Base-by-base conservation (phyloP, 2,329 filamentous ascomycete genomes). In the Venturia asperata region DNA sequence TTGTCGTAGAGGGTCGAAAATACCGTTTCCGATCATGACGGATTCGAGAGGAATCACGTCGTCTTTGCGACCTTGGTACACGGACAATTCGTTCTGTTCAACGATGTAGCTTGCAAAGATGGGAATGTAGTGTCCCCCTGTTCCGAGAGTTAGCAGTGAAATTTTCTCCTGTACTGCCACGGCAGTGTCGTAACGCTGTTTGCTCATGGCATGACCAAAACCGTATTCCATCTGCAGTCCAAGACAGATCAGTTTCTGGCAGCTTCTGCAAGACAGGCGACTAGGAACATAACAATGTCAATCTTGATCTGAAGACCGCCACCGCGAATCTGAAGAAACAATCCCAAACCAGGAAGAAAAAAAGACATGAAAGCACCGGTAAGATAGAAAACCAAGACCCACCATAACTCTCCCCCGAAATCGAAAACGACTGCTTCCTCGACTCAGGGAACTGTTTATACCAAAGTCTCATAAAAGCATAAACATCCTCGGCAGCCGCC, bases 381-480 rank as follows among this genome's bases (percentile, higher is more conserved):
- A 41, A 5, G 15, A 41, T 10, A 15, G 15, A 9, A 41, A 10
- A 41, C 15, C 39, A 10, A 72, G 72, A 69, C 69, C 78, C 77
- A n/a, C 73, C 80, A 71, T 80, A 82, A 65, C 77, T 79, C 67
- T 83, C 80, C 0, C 80, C 81, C 0, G 80, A 77, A 37, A 83
- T 77, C 56, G 81, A 77, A 37, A 83, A 75, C 4, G 77, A 73
- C 3, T 73, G 69, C 0, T 74, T 64, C 39, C 69, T 68, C 21
- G 77, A 69, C 10, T 77, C 70, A 0, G 80, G 80, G 64, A 82
- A 82, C 0, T 80, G 74, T 19, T 79, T 74, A 17, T 72, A 74
- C 24, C 79, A 74, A 67, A 82, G 81, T 5, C 81, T 79, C 62
- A 83, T 71, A 67, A 82, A 82, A 43, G 76, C 70, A 68, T 82